Base-by-base conservation (phyloP, 1,139 yeast genomes). In the Lodderomyces theae region DNA sequence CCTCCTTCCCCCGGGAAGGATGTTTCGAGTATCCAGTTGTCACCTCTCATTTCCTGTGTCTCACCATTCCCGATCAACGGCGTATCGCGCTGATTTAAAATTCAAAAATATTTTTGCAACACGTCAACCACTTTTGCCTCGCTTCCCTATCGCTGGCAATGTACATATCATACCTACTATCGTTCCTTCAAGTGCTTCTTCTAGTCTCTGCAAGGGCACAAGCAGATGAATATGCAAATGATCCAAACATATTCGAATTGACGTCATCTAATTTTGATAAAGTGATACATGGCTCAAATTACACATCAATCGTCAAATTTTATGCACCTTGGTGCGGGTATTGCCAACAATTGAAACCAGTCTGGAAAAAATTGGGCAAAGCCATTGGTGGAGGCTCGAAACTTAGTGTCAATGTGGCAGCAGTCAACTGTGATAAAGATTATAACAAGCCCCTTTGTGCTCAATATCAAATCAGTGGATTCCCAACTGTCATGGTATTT, bases 301-400 rank as follows among this genome's bases (percentile, higher is more conserved):
- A 87, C 51, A 84, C 95, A 3, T 66, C 96, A 2, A 67, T 90
- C 5, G 94, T 92, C 15, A 90, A 89, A 62, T 92, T 90, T 58
- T 92, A 92, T 60, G 97, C 97, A 4, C 97, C 97, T 29, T 92
- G 97, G 97, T 92, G 97, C 68, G 89, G 90, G 1, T 80, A 84
- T 56, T 85, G 94, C 54, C 72, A 77, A 48, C 73, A 79, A 45
- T 60, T 85, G 45, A 72, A 74, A 47, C 76, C 78, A 2, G 69
- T 78, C 1, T 84, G 71, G 58, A 68, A 70, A 42, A 83, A 81
- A 53, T 78, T 84, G 16, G 95, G 88, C 10, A 77, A 76, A 42
- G 63, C 65, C 32, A 64, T 86, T 10, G 31, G 23, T 10, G 71
- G 72, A 22, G 48, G 58, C 4, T 59, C 69, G 21, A 84, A 83